Conservation (phyloP, 805 yeast genomes). For the Wilhelminamyces savonicus region DNA sequence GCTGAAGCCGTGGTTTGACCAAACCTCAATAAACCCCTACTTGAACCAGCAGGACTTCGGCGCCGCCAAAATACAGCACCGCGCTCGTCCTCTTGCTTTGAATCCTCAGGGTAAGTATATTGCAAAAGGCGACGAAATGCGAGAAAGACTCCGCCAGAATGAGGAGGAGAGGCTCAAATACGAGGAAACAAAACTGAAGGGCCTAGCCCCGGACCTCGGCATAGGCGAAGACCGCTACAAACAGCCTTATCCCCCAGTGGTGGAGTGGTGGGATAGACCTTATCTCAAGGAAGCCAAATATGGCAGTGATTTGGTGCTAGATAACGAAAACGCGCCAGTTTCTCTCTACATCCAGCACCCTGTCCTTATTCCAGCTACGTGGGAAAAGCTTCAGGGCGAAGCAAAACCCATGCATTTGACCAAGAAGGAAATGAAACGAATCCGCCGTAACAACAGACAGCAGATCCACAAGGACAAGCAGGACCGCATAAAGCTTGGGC, state of each 20-base stretch:
- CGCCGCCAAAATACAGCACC: conserved; percentile 3
- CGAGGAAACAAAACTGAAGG: conserved; percentile 29
- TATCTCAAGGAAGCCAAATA: conserved; percentile 38
- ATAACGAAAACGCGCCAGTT: conserved; percentile 43
- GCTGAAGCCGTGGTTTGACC: conserved; percentile 23
- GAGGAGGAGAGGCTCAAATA: conserved; percentile 13
- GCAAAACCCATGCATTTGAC: conserved; percentile 56
- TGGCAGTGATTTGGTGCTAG: conserved; percentile 24
- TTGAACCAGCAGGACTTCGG: conserved; percentile 18
- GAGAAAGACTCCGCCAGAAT: conserved; percentile 34
- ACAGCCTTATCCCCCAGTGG: conserved; percentile 46
- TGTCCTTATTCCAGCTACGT: conserved; percentile 52
- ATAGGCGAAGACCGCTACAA: conserved; percentile 53
- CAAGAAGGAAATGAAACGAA: conserved; percentile 66
- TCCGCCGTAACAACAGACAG: conserved; percentile 65
- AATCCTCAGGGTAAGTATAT: conserved; percentile 62
- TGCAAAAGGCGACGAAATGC: conserved; percentile 43
- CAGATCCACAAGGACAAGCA: conserved; percentile 62
- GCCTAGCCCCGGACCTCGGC: conserved; percentile 44
- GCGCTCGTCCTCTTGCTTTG: conserved; percentile 39
- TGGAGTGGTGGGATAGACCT: conserved; percentile 90
- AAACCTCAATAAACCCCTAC: conserved; percentile 32
- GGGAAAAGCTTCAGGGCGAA: conserved; percentile 41
- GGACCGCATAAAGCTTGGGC: conserved; percentile 71
- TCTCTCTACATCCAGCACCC: conserved; percentile 82